These are phyloP conservation scores for Collybiopsis confluens DNA, from an alignment of 768 basidiomycete species.

Conservation along the genomic window DNA sequence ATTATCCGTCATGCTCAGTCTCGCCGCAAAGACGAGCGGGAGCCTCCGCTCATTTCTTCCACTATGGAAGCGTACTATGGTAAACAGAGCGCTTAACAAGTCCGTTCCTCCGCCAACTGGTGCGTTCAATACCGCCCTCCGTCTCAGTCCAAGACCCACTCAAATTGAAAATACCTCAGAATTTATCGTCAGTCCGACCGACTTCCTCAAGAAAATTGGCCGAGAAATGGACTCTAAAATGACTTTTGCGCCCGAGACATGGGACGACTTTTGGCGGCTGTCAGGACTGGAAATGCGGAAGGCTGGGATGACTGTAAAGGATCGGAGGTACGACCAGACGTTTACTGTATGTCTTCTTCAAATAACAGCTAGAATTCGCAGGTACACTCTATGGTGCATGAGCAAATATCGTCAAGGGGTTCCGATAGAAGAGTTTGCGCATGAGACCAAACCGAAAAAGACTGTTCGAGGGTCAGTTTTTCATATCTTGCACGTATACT, in stretches of 20 bases:
- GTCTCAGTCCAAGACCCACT: neutral
- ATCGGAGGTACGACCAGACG: conserved; percentile 65
- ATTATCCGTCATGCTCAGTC: neutral
- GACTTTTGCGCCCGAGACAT: conserved; percentile 39
- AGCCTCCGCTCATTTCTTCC: conserved; percentile 14
- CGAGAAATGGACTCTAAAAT: conserved; percentile 64
- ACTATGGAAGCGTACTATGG: conserved; percentile 25
- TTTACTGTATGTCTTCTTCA: neutral
- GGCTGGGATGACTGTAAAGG: conserved; percentile 61
- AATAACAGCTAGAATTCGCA: conserved; percentile 22
- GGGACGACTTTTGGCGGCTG: conserved; percentile 70
- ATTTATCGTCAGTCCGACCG: conserved; percentile 49
- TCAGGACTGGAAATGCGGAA: conserved; percentile 56
- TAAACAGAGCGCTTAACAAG: conserved; percentile 28
- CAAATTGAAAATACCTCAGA: conserved; percentile 31
- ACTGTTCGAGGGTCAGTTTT: conserved; percentile 69
- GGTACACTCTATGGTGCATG: conserved; percentile 85
- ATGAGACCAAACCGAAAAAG: conserved; percentile 67
- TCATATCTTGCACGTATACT: neutral
- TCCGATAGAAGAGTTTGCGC: conserved; percentile 56
- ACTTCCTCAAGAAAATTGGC: conserved; percentile 74
- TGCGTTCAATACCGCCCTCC: conserved; percentile 18
- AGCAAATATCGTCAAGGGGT: conserved; percentile 66
- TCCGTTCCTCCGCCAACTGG: conserved; percentile 34
- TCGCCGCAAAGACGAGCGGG: neutral